phyloP scores from a whole-genome alignment of 352 stramenopile species.

The Globisporangium cederbergense region DNA sequence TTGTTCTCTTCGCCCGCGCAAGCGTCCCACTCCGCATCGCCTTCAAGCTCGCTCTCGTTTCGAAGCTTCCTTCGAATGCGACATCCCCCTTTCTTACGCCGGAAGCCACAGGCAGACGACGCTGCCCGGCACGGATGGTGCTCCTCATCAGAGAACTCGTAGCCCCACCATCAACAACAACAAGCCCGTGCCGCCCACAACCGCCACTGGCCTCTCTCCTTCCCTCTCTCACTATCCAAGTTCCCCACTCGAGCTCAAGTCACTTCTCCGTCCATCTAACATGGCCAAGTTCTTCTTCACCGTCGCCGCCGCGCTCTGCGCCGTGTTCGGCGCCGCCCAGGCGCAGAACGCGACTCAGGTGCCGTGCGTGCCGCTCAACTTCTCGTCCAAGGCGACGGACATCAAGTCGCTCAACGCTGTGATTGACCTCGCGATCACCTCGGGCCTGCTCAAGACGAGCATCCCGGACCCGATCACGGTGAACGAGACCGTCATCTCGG shows the following conservation, averaged over 20 bases:
- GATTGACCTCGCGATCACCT: constrained; percentile 28
- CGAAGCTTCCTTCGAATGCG: no score
- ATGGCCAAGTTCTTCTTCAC: constrained; percentile 38
- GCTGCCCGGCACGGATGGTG: no score
- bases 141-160: no score
- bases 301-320: constrained; percentile 19
- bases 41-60: no score
- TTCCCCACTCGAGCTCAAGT: constrained; percentile 24
- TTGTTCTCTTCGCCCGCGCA: no score
- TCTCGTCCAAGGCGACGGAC: constrained; percentile 36
- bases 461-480: constrained; percentile 25
- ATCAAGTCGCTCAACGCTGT: constrained; percentile 47
- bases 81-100: no score
- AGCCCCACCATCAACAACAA: no score
- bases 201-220: no score
- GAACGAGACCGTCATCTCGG: constrained; percentile 21
- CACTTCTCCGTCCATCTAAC: neutral
- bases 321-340: constrained; percentile 14
- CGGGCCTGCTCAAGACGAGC: constrained; percentile 22
- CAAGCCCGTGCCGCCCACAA: no score
- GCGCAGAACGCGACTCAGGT: constrained; percentile 16
- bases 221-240: constrained; percentile 17
- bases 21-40: no score
- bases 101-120: no score
- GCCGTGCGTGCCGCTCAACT: constrained; percentile 40